Conservation (phyloP, 257 asterid species). For the Scutellaria barbata region DNA sequence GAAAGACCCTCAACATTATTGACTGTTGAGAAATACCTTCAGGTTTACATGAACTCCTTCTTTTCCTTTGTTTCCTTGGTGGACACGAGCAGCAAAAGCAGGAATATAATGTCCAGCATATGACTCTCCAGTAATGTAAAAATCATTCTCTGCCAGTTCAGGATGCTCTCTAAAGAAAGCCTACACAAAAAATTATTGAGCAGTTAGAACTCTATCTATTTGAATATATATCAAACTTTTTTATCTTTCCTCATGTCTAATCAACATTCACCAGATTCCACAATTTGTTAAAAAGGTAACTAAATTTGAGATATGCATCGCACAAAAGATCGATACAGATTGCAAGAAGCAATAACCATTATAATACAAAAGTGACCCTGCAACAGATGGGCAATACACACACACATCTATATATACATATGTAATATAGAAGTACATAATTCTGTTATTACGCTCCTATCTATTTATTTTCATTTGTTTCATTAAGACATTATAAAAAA, state of each 20-base stretch:
- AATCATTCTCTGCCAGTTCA: constrained; percentile 72
- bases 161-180: constrained; percentile 94
- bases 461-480: constrained; percentile 9
- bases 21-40: constrained; percentile 57
- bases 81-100: constrained; percentile 91
- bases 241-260: neutral
- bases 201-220: constrained; percentile 18
- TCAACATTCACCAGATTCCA: neutral
- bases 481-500: neutral
- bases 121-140: constrained; percentile 93
- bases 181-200: constrained; percentile 41
- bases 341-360: neutral
- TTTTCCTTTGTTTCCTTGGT: constrained; percentile 80
- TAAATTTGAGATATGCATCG: neutral
- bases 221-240: neutral
- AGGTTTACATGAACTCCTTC: constrained; percentile 80
- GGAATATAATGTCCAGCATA: constrained; percentile 98
- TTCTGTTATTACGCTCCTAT: neutral
- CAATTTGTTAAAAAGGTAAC: neutral
- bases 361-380: neutral
- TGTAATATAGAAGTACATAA: neutral
- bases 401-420: neutral
- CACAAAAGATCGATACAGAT: constrained; percentile 19
- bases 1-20: constrained; percentile 15
- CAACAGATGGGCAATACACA: neutral